Evolutionary conservation across 1,139 yeast species (phyloP), one percentile per base, ranked within the genome.

Genomic region (Magnusiomyces sp.): DNA sequence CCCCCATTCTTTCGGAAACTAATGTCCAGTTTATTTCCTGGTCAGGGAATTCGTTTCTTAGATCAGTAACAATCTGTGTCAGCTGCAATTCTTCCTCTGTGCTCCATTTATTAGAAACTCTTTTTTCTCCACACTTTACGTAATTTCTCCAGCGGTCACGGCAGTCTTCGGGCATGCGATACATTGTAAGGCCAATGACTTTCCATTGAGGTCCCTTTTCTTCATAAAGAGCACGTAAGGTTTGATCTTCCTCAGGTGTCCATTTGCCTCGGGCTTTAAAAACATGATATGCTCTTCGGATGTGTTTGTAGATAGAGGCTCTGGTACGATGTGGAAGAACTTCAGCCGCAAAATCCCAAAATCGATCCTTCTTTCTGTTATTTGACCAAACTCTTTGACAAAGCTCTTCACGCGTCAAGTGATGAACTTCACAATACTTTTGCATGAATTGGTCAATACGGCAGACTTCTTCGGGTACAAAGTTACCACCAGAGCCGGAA

Each of bases 81-180:
- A 90, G 70, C 47, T 70, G 69, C 23, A 71, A 72, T 63, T 89
- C 97, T 62, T 89, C 96, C 40, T 77, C 81, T 1, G 66, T 63
- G 0, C 82, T 71, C 97, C 97, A 90, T 63, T 83, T 85, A 64
- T 86, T 83, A 47, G 77, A 76, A 14, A 80, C 77, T 56, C 97
- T 73, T 51, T 77, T 78, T 14, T 72, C 72, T 31, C 97, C 97
- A 69, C 97, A 89, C 65, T 89, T 89, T 54, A 89, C 84, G 62
- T 90, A 90, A 65, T 90, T 90, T 66, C 97, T 76, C 95, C 95
- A 90, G 56, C 97, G 74, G 64, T 90, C 97, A 57, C 97, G 76
- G 65, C 97, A 89, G 68, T 90, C 97, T 62, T 90, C 97, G 0
- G 97, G 97, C 97, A 90, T 90, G 60, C 97, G 76, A 11, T 87